Base-by-base conservation (phyloP, 2,329 filamentous ascomycete genomes). In the Bimuria novae-zelandiae region DNA sequence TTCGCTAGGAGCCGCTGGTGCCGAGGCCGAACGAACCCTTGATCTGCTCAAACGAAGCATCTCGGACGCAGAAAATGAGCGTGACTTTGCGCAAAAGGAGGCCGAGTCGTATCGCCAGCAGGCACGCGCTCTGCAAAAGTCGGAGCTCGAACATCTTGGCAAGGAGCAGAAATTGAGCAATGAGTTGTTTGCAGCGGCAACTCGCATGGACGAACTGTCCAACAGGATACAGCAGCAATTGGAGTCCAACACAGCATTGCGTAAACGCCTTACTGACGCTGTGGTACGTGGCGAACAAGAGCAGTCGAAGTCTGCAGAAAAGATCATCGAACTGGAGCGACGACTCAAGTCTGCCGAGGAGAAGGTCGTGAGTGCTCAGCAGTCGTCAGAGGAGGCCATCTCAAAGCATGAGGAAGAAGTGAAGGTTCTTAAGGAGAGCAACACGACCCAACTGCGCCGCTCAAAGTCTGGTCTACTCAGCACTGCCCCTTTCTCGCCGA, bases 381-480 rank as follows among this genome's bases (percentile, higher is more conserved):
- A 90, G 51, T 84, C 89, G 17, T 93, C 91, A 0, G 94, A 99
- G 71, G 92, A 93, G 43, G 87, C 87, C 33, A 85, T 97, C 52
- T 78, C 84, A 37, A 87, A 86, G 43, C 92, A 97, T 68, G 94
- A 97, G 72, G 90, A 94, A 32, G 92, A 97, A 74, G 83, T 96
- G 32, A 79, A 84, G 16, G 79, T 82, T 19, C 77, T 97, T 49
- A 87, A 88, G 61, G 90, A 95, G 51, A 89, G 85, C 54, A 87
- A 94, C 67, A 90, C 84, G 68, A 80, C 81, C 16, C 89, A 94
- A 65, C 83, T 97, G 27, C 86, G 87, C 60, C 88, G 93, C 12
- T 83, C 91, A 66, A 87, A 87, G 71, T 68, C 68, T 37, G 68
- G 65, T 10, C 51, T 81, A 77, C 35, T 80, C 77, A 53, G 80